Conservation (phyloP, 495 filamentous ascomycete species). For the Hypoxylon intermedium region DNA sequence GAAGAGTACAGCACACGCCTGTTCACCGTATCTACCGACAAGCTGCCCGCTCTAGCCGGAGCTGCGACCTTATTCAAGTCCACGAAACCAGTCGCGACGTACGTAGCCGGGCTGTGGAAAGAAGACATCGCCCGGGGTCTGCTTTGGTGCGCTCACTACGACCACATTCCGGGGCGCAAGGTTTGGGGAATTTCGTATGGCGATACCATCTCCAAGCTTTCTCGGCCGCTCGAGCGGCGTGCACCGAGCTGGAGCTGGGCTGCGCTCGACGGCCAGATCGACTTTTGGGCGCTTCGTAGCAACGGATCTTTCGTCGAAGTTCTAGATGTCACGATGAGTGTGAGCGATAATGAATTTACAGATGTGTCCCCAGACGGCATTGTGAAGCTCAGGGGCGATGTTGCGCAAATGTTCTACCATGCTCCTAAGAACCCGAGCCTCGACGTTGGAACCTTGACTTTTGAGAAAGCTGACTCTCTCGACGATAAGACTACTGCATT, state of each 20-base stretch:
- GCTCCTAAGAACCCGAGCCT: slow-evolving; percentile 2
- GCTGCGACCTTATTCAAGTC: slow-evolving; percentile 28
- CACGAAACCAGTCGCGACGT: slow-evolving; percentile 19
- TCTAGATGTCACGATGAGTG: slow-evolving; percentile 18
- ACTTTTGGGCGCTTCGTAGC: slow-evolving; percentile 25
- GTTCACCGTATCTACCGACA: slow-evolving; percentile 32
- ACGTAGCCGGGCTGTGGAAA: slow-evolving; percentile 42
- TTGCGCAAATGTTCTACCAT: slow-evolving; percentile 26
- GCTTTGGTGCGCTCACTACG: slow-evolving; percentile 32
- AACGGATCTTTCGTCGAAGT: slow-evolving; percentile 16
- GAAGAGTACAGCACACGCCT: slow-evolving; percentile 34
- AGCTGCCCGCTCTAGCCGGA: slow-evolving; percentile 40
- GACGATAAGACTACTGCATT: not conserved
- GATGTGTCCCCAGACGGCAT: slow-evolving; percentile 3
- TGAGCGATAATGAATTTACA: slow-evolving; percentile 14
- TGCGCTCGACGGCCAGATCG: slow-evolving; percentile 25
- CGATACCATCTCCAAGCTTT: slow-evolving; percentile 7
- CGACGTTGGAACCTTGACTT: slow-evolving; percentile 21
- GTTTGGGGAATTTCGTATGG: slow-evolving; percentile 20
- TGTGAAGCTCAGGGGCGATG: slow-evolving; percentile 14
- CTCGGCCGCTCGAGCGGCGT: slow-evolving; percentile 22
- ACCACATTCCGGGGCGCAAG: slow-evolving; percentile 22
- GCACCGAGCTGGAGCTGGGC: slow-evolving; percentile 44
- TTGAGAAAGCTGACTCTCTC: slow-evolving; percentile 2
- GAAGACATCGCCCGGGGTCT: slow-evolving; percentile 35